Conservation (phyloP, 1,284 basidiomycete species). For the Pseudomicrostroma phylloplanum region DNA sequence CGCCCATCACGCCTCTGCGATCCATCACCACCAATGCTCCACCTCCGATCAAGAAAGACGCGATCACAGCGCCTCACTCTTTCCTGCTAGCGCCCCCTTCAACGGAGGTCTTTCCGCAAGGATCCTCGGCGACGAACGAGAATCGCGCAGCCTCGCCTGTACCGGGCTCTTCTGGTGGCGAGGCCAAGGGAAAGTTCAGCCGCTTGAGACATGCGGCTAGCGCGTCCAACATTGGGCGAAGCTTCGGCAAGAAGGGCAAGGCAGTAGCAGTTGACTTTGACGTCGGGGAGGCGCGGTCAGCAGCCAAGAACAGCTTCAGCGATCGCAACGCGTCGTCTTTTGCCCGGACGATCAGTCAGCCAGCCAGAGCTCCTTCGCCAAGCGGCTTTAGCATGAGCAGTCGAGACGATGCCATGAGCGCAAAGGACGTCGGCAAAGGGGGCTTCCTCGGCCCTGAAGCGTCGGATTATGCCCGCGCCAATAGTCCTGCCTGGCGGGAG, state of each 20-base stretch:
- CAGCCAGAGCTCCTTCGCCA: neutral
- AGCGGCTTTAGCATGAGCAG: neutral
- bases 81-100: no score
- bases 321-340: conserved; percentile 5
- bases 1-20: neutral
- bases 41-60: neutral
- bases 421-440: neutral
- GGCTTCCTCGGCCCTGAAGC: neutral
- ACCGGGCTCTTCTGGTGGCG: neutral
- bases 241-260: conserved; percentile 1
- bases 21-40: neutral
- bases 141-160: no score
- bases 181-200: neutral
- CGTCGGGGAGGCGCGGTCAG: neutral
- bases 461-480: neutral
- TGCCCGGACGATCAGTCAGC: neutral
- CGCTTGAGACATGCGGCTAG: conserved; percentile 1
- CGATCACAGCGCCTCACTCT: neutral
- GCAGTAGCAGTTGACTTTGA: neutral
- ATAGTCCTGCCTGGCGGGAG: neutral
- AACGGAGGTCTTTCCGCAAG: no score
- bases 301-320: neutral
- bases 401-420: neutral
- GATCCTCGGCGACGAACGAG: no score
- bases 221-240: neutral